Conservation (phyloP, 306 rosid genomes). For the Cucumis hystrix region DNA sequence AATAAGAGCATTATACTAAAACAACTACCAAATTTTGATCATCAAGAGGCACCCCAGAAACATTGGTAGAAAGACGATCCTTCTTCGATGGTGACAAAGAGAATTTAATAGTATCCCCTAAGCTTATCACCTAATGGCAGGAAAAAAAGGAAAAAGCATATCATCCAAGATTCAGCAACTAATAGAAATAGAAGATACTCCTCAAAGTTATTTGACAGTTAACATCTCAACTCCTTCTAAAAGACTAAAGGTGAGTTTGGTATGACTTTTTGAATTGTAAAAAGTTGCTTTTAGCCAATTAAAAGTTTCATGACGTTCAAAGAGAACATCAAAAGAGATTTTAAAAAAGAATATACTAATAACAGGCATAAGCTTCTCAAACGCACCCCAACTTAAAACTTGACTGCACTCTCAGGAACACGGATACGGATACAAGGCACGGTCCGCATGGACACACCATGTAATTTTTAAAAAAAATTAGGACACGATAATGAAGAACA, state of each 20-base stretch:
- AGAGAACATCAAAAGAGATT: background rate
- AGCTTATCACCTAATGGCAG: conserved; percentile 68
- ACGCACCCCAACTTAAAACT: background rate
- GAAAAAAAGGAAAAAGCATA: background rate
- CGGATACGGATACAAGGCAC: too few relatives aligned
- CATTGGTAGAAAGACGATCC: conserved; percentile 80
- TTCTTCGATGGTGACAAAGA: conserved; percentile 73
- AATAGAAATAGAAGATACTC: background rate
- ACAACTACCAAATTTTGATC: conserved; percentile 71
- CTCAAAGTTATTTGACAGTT: background rate
- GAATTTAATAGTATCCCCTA: conserved; percentile 83
- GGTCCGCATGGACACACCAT: too few relatives aligned
- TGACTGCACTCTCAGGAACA: too few relatives aligned
- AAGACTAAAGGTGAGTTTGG: background rate
- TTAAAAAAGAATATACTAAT: background rate
- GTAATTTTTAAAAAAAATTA: too few relatives aligned
- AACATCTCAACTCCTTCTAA: background rate
- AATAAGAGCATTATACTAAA: background rate
- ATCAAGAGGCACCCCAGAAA: conserved; percentile 85
- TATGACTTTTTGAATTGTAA: background rate
- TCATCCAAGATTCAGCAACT: background rate
- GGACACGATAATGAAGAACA: too few relatives aligned
- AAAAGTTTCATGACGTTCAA: background rate
- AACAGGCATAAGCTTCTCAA: background rate
- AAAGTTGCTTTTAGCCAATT: background rate